Base-by-base conservation (phyloP, 2,329 filamentous ascomycete species). In the Ceratocystis lukuohia region DNA sequence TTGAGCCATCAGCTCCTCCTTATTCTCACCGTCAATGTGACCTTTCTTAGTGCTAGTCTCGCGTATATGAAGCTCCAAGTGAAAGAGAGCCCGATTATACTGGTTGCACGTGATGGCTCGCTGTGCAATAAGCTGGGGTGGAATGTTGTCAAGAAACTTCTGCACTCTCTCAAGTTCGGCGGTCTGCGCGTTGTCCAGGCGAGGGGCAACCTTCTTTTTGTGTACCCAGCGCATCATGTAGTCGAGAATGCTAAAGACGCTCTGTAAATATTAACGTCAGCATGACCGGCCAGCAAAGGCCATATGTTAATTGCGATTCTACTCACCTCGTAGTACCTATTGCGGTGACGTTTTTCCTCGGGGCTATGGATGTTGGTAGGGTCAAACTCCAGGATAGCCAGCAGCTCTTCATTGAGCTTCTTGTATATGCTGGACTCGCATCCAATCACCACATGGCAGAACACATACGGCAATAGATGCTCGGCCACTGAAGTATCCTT, bases 41-140 rank as follows among this genome's bases (percentile, higher is more conserved):
- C 44, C 64, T 12, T 67, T 63, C 5, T 48, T 67, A 45, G 44
- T 67, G 37, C 44, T 67, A 20, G 57, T 74, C 68, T 80, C 77
- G 65, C 79, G 78, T 66, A 92, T 92, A 73, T 96, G 89, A 71
- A 96, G 91, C 75, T 99, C 94, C 79, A 95, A 89, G 73, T 97
- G 90, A 72, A 96, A 96, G 20, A 99, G 79, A 0, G 95, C 94
- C 63, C 94, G 85, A 6, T 94, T 87, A 73, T 93, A 97, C 7
- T 95, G 94, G 68, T 89, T 90, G 76, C 93, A 97, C 72, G 96
- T 89, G n/a, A 96, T 84, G 8, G 94, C 92, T 70, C 93, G 84
- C 70, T 85, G 84, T 5, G 94, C 91, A 22, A 85, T 79, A 22
- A 96, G 76, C 62, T 96, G 83, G 0, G 82, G 80, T 66, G 95